Evolutionary conservation across 306 rosid species (phyloP), one percentile per base, ranked within the genome.

Genomic region (Sicyos baderoa): DNA sequence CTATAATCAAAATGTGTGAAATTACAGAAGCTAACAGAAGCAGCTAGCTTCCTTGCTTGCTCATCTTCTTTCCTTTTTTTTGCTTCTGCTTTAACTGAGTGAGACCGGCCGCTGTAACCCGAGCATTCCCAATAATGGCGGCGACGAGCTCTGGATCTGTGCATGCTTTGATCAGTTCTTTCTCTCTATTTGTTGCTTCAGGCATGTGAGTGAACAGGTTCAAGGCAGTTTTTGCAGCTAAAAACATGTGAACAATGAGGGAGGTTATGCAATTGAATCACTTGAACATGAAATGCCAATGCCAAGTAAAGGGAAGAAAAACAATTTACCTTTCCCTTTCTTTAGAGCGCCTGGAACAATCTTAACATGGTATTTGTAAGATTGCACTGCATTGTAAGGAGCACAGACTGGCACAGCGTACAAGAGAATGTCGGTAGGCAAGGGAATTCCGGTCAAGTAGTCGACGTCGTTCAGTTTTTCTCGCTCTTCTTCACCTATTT

Each of bases 91-190:
- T 93, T 81, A 93, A 53, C 47, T 90, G 99, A 61, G 91, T 58
- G 35, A 93, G 99, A 55, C 99, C 99, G 7, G 94, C 89, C 16
- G 99, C 85, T 0, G 97, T 82, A 76, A 90, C 86, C 80, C 88
- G 87, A 22, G 84, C 91, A 81, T 93, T 93, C 62, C 99, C 95
- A 27, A 93, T 66, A 69, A 93, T 82, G 53, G 99, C 85, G 7
- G 97, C 91, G 19, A 88, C 89, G 45, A 90, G 78, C 77, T 93
- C 97, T 18, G 99, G 90, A 81, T 90, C 99, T 7, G 96, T 93
- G 76, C 97, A 93, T 14, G 99, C 99, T 78, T 93, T 93, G 87
- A 90, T 90, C 83, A 89, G 80, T 80, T 93, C 99, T 75, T 90
- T 88, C 85, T 93, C 99, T 75, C 97, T 86, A 53, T 1, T 77